Conservation (phyloP, 139 green algal genomes). For the Marvania coccoides region DNA sequence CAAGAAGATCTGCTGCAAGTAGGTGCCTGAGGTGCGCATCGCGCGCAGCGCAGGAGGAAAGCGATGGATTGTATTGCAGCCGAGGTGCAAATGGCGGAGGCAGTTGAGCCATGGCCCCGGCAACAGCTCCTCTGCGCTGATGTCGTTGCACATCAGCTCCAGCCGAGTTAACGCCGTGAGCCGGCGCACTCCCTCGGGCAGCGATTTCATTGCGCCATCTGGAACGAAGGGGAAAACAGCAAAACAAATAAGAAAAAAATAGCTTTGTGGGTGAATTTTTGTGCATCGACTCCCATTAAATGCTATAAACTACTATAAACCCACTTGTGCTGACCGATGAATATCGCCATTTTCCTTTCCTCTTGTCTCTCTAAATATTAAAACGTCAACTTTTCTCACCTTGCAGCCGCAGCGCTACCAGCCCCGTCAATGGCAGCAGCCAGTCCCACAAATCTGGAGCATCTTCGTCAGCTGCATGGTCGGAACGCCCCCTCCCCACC, state of each 20-base stretch:
- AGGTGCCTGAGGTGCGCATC: not conserved
- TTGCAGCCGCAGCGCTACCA: not conserved
- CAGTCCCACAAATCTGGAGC: not conserved
- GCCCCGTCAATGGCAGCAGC: not conserved
- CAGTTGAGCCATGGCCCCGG: not conserved
- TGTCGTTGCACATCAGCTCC: not conserved
- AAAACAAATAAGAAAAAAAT: too few species aligned
- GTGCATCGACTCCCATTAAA: too few species aligned
- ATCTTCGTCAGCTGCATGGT: not conserved
- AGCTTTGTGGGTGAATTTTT: not conserved
- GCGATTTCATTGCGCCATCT: not conserved
- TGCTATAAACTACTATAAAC: not conserved
- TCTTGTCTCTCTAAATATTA: not conserved
- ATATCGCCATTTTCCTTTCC: not conserved
- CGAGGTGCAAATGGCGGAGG: constrained; percentile 7
- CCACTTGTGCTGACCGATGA: not conserved
- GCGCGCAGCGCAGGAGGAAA: constrained; percentile 15
- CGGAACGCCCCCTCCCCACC: not conserved
- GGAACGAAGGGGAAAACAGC: not conserved
- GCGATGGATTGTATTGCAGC: constrained; percentile 3
- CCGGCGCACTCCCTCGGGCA: not conserved
- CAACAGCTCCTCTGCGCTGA: not conserved
- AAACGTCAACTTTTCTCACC: not conserved
- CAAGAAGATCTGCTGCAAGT: not conserved
- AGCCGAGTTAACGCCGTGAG: not conserved